A percentile compares a stretch with the other conserved stretches of the same genome.
These are phyloP conservation scores for Oryza glumipatula DNA, from an alignment of 176 grass and related monocot species.

Conservation along the genomic window DNA sequence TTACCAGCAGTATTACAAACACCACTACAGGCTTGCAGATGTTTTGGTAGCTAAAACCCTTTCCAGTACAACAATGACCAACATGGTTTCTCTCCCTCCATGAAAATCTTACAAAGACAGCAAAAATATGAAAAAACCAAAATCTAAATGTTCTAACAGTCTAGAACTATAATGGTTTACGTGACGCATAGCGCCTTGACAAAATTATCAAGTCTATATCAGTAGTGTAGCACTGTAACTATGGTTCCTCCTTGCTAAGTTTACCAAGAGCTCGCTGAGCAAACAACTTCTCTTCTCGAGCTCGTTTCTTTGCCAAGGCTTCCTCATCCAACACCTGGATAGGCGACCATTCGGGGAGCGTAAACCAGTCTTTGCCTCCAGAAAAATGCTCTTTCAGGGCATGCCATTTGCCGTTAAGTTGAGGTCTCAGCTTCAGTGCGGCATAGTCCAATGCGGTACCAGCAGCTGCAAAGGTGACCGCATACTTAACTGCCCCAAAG, in stretches of 20 bases:
- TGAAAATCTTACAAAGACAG: background rate
- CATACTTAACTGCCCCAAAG: constrained; percentile 70
- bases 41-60: background rate
- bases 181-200: background rate
- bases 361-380: constrained; percentile 46
- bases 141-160: constrained; percentile 20
- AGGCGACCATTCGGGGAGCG: constrained; percentile 73
- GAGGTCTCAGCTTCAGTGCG: constrained; percentile 54
- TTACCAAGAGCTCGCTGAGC: constrained; percentile 25
- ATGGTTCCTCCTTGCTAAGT: constrained; percentile 40
- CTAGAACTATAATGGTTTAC: background rate
- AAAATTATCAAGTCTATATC: constrained; percentile 8
- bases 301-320: constrained; percentile 38
- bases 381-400: constrained; percentile 22
- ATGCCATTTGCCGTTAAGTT: background rate
- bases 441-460: constrained; percentile 69
- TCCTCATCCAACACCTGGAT: constrained; percentile 93
- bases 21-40: background rate
- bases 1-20: background rate
- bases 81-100: background rate
- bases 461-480: constrained; percentile 62
- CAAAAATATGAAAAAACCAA: background rate
- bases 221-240: constrained; percentile 12
- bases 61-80: background rate
- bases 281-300: constrained; percentile 31